Evolutionary conservation across 495 filamentous ascomycete genomes (phyloP).

Genomic region (Stereocaulon alpinum): DNA sequence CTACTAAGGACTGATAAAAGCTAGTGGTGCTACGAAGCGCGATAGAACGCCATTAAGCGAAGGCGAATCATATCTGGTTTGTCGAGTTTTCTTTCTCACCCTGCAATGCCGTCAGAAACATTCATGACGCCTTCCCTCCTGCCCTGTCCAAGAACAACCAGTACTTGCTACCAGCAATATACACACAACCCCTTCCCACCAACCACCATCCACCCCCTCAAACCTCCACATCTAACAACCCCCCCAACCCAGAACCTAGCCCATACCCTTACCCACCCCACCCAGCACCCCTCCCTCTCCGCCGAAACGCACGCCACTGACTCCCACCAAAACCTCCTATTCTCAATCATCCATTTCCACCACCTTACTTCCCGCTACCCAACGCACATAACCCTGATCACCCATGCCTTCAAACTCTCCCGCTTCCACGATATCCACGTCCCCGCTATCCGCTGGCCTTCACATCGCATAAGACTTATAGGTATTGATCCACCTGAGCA

Average conservation of each 20-base stretch:
- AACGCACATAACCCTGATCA: conserved; percentile 51
- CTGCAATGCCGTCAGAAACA: background rate
- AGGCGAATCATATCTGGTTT: conserved; percentile 53
- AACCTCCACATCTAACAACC: background rate
- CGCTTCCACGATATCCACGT: conserved; percentile 62
- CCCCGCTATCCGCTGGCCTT: conserved; percentile 48
- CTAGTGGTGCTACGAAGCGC: conserved; percentile 52
- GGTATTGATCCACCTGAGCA: conserved; percentile 61
- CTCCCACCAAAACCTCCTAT: conserved; percentile 68
- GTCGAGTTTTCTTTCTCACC: background rate
- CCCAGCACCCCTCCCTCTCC: conserved; percentile 2
- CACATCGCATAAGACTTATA: conserved; percentile 39
- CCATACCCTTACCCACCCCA: conserved; percentile 22
- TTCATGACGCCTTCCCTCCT: background rate
- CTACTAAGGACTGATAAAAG: conserved; percentile 10
- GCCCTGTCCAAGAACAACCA: too few relatives aligned
- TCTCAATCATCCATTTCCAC: conserved; percentile 55
- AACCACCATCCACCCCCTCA: background rate
- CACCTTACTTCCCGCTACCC: conserved; percentile 29
- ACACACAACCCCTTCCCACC: too few relatives aligned
- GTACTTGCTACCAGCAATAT: too few relatives aligned
- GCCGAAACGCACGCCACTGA: conserved; percentile 63
- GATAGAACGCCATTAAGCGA: conserved; percentile 46
- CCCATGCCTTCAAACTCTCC: conserved; percentile 61
- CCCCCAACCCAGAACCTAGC: conserved; percentile 35